Base-by-base conservation (phyloP, 495 filamentous ascomycete genomes). In the Parathielavia appendiculata region DNA sequence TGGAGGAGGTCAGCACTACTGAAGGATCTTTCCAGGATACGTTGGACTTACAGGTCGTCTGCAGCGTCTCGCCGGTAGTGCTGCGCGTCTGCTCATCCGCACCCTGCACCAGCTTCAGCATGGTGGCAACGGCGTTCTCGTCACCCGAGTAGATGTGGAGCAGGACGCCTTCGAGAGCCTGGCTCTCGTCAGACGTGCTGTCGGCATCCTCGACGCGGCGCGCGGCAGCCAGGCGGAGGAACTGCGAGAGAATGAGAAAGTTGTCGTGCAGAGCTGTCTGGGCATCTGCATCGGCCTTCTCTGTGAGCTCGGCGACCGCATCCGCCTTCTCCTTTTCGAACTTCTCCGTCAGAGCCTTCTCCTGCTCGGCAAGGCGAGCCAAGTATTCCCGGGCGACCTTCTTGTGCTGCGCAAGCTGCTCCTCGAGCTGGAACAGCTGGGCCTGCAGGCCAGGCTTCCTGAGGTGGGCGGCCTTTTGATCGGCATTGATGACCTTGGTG, bases 361-460 rank as follows among this genome's bases (percentile, higher is more conserved):
- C 83, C 54, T 91, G 73, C 48, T 83, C 79, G 20, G 84, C 81
- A 45, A 88, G 60, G 48, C 81, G 86, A 30, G 82, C 73, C 69
- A 89, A 86, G 71, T 90, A 91, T 52, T 91, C 85, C 44, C 83
- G 76, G 56, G 91, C 86, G 59, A 96, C 79, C 70, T 91, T 86
- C 75, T 87, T 90, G 78, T 89, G 91, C 66, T 87, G 84, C 14
- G 82, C 74, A 44, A 97, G 79, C 73, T 97, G 89, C 62, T 95
- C 90, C 69, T 93, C 88, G 32, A 89, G 73, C 72, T 93, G 87
- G 26, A 80, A 71, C 48, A 91, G 75, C 61, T 86, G 81, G 30
- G 83, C 81, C 66, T 90, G 87, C 14, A 97, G 83, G 16, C 79
- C 71, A n/a, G 93, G 92, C 69, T 96, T 97, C 81, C 95, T 95